Base-by-base conservation (phyloP, 2,329 filamentous ascomycete species). In the Neofusicoccum sp. region DNA sequence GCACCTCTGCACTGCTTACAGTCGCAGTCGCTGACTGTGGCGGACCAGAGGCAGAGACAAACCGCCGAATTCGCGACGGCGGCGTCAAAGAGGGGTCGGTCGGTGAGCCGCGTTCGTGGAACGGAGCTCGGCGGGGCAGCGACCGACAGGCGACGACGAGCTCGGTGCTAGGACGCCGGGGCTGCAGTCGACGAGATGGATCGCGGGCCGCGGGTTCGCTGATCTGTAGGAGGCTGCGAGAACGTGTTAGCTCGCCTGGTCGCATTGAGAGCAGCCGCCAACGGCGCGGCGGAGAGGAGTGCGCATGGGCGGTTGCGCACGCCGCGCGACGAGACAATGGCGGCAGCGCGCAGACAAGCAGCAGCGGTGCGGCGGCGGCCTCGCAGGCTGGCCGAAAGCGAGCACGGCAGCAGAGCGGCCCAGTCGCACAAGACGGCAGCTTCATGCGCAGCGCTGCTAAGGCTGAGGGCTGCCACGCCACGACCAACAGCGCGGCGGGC, bases 241-340 rank as follows among this genome's bases (percentile, higher is more conserved):
- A 36, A 58, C 41, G 54, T 58, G 54, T 58, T 58, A 58, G 54
- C 29, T 56, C 39, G 52, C 54, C 41, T 45, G 54, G 34, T 44
- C 22, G 59, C 48, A 52, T 52, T 61, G 37, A 44, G 59, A 36
- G n/a, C 56, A 50, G 45, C 44, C 34, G 49, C 45, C 58, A 61
- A 49, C 44, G 39, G 39, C 49, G 39, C 41, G 36, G 39, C 11
- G 11, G 22, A 56, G 39, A 31, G 37, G 31, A 62, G 44, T 14
- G 29, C 43, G 43, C 50, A 62, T 61, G 59, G 59, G 29, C 47
- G 71, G 73, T 75, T 73, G 73, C 73, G 73, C 71, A 73, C 72
- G 74, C 66, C 59, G 63, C 66, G 68, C 68, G 34, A 61, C 39
- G 65, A 64, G 61, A 65, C 62, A 67, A 63, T 61, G 66, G 56